Conservation (phyloP, 2,329 filamentous ascomycete genomes). For the Boeremia lycopersici region DNA sequence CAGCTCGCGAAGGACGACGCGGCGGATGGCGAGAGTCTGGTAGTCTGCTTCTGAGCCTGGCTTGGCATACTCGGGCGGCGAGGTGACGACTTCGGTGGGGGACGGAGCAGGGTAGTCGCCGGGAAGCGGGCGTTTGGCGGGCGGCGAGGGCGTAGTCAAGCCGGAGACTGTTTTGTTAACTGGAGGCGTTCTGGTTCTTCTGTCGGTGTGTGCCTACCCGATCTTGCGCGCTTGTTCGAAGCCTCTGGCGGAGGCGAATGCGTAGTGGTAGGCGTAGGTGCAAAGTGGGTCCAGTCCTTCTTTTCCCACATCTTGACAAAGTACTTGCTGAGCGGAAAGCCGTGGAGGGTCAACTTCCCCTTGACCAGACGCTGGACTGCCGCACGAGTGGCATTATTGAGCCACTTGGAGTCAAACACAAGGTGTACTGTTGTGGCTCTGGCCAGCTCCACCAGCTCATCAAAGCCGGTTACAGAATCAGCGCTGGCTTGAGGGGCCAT, state of each 20-base stretch:
- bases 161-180: neutral
- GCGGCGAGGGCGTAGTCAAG: neutral
- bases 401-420: neutral
- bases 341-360: neutral
- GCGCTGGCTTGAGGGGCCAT: neutral
- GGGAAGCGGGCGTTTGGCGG: neutral
- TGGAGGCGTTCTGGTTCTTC: too few species aligned
- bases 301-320: neutral
- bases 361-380: neutral
- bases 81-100: neutral
- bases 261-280: neutral
- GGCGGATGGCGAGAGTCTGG: neutral
- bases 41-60: neutral
- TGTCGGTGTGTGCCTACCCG: neutral
- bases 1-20: neutral
- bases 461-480: neutral
- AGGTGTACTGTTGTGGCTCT: neutral
- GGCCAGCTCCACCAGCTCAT: neutral
- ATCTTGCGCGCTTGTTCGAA: neutral
- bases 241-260: neutral
- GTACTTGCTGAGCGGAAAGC: neutral
- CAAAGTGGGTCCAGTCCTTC: slow-evolving; percentile 4
- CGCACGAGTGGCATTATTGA: neutral
- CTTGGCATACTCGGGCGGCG: neutral
- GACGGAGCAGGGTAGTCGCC: neutral